phyloP scores from a whole-genome alignment of 257 asterid species.

The Fraxinus anomala region DNA sequence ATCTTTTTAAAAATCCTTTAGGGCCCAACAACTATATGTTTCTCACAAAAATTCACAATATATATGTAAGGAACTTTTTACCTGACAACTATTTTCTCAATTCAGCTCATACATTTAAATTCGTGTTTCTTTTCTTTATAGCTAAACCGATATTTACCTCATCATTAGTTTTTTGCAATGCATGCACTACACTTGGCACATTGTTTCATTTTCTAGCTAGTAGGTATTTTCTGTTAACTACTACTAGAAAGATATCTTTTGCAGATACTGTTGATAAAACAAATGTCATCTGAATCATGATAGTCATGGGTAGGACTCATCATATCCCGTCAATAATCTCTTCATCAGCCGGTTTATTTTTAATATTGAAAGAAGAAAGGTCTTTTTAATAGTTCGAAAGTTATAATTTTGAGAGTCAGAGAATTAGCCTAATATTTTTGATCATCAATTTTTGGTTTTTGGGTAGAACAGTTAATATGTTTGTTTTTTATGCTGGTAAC shows the following conservation, averaged over 20 bases:
- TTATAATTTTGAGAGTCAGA: slow-evolving; percentile 2
- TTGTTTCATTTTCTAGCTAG: not conserved
- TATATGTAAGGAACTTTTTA: not conserved
- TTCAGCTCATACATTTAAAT: not conserved
- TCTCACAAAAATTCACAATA: not conserved
- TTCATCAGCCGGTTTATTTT: not conserved
- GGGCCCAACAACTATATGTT: not conserved
- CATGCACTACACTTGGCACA: not conserved
- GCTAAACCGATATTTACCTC: not conserved
- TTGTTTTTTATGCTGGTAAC: slow-evolving; percentile 19
- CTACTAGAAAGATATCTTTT: not conserved
- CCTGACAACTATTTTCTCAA: not conserved
- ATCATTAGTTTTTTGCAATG: not conserved
- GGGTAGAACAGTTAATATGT: not conserved
- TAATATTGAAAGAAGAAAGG: not conserved
- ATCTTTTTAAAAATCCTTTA: not conserved
- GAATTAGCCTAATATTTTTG: slow-evolving; percentile 9
- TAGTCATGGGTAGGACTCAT: not conserved
- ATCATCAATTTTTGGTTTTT: not conserved
- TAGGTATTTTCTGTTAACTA: not conserved
- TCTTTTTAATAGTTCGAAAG: not conserved
- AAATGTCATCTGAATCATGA: not conserved
- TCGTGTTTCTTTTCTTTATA: not conserved
- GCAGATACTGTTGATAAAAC: not conserved
- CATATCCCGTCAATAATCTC: not conserved